These are phyloP conservation scores for Rosa lucieae DNA, from an alignment of 306 rosid genomes.

Conservation along the genomic window DNA sequence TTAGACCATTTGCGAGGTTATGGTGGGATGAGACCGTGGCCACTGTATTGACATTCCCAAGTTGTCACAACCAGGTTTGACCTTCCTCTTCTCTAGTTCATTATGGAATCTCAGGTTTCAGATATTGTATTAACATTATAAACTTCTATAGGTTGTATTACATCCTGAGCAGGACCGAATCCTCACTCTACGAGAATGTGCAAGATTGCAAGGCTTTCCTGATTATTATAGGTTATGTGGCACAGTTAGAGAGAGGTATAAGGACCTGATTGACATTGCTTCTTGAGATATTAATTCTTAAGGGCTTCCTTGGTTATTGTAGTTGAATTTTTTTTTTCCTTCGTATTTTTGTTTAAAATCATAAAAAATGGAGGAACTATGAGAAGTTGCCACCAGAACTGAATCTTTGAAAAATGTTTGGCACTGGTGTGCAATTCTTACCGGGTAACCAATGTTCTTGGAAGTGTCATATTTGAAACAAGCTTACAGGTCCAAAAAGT, in stretches of 20 bases:
- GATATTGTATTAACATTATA: slow-evolving; percentile 5
- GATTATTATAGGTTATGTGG: slow-evolving; percentile 74
- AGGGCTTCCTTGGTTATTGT: background rate
- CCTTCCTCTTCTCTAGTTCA: slow-evolving; percentile 13
- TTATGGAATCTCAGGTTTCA: slow-evolving; percentile 14
- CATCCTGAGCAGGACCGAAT: slow-evolving; percentile 89
- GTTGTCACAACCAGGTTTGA: slow-evolving; percentile 69
- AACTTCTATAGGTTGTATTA: slow-evolving; percentile 51
- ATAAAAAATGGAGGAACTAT: background rate
- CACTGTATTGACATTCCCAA: slow-evolving; percentile 73
- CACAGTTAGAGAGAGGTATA: slow-evolving; percentile 68
- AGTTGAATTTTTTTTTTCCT: background rate
- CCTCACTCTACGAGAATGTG: slow-evolving; percentile 72
- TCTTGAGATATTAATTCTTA: background rate
- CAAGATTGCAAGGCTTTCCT: slow-evolving; percentile 96
- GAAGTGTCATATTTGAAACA: background rate
- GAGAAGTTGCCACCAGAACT: background rate
- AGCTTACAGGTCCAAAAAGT: background rate
- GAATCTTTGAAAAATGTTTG: background rate
- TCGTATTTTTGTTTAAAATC: background rate
- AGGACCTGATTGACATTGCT: background rate
- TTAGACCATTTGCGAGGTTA: slow-evolving; percentile 79
- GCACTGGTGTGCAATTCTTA: background rate
- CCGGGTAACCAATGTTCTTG: background rate
- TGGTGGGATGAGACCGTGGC: slow-evolving; percentile 99